These are phyloP conservation scores for Chlamydomonas applanata DNA, from an alignment of 139 green algal species.

Conservation along the genomic window DNA sequence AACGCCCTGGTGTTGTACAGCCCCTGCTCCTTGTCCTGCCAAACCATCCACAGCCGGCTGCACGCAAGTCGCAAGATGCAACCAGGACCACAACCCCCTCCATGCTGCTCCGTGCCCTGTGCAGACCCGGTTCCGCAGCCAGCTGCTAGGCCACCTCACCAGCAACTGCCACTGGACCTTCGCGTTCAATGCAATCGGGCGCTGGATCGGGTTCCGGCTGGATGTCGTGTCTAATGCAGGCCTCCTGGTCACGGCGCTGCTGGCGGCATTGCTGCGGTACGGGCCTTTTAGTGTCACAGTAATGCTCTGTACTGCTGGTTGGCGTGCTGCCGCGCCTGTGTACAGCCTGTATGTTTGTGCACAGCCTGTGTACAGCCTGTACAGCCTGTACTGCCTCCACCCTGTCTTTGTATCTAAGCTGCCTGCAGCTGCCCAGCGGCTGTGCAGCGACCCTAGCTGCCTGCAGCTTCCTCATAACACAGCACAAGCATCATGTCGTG, in stretches of 20 bases:
- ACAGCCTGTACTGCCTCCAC: too few species aligned
- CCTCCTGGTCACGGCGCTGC: constrained; percentile 31
- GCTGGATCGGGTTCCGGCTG: constrained; percentile 69
- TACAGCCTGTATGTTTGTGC: constrained; percentile 23
- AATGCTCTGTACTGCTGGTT: constrained; percentile 42
- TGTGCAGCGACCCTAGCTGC: too few species aligned
- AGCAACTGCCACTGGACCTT: constrained; percentile 70
- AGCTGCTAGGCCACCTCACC: constrained; percentile 54
- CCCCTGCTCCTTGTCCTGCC: constrained; percentile 1
- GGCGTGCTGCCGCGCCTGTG: too few species aligned
- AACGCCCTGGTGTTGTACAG: too few species aligned
- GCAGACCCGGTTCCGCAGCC: constrained; percentile 33
- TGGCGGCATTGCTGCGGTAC: constrained; percentile 45
- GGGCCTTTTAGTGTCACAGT: neutral
- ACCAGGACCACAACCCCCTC: too few species aligned
- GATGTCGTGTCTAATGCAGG: constrained; percentile 64
- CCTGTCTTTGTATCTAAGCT: too few species aligned
- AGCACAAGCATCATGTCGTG: too few species aligned
- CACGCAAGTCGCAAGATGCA: too few species aligned
- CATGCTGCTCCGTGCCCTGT: neutral
- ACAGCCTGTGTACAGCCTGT: too few species aligned
- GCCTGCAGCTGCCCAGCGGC: too few species aligned
- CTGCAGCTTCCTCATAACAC: too few species aligned
- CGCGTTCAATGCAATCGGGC: neutral
- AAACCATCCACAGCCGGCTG: too few species aligned